Evolutionary conservation across 2,329 filamentous ascomycete genomes (phyloP).

Genomic region (Diaporthe batatas): DNA sequence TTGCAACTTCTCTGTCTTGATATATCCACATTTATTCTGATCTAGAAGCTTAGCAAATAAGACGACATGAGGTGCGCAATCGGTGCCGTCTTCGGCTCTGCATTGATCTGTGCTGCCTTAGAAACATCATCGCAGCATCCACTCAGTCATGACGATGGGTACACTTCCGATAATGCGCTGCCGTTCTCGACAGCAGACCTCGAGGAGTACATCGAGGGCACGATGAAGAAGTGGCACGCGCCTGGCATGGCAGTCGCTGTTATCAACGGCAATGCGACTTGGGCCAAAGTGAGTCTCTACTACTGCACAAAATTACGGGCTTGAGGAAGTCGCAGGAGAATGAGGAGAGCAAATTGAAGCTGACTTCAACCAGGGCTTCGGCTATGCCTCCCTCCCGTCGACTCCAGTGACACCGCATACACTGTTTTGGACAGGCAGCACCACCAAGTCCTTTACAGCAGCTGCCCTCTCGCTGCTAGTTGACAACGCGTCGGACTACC

Average conservation of each 20-base stretch:
- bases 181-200: slow-evolving; percentile 11
- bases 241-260: slow-evolving; percentile 64
- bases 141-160: background rate
- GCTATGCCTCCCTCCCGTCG: slow-evolving; percentile 50
- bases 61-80: background rate
- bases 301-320: too few relatives aligned
- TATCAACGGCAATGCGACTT: slow-evolving; percentile 59
- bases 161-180: background rate
- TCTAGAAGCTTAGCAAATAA: too few relatives aligned
- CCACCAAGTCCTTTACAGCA: slow-evolving; percentile 67
- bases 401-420: slow-evolving; percentile 60
- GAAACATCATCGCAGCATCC: slow-evolving; percentile 1
- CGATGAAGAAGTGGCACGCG: slow-evolving; percentile 58
- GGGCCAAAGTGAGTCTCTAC: slow-evolving; percentile 52
- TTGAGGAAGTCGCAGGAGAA: background rate
- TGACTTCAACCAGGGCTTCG: slow-evolving; percentile 52
- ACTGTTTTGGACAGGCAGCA: slow-evolving; percentile 68
- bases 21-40: background rate
- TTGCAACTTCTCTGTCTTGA: background rate
- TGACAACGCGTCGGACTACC: slow-evolving; percentile 55
- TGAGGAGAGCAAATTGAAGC: background rate
- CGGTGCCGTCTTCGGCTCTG: background rate
- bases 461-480: slow-evolving; percentile 64
- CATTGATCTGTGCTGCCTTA: background rate
- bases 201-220: slow-evolving; percentile 45